Evolutionary conservation across 2,329 filamentous ascomycete genomes (phyloP).

Genomic region (Catunica adiposa): DNA sequence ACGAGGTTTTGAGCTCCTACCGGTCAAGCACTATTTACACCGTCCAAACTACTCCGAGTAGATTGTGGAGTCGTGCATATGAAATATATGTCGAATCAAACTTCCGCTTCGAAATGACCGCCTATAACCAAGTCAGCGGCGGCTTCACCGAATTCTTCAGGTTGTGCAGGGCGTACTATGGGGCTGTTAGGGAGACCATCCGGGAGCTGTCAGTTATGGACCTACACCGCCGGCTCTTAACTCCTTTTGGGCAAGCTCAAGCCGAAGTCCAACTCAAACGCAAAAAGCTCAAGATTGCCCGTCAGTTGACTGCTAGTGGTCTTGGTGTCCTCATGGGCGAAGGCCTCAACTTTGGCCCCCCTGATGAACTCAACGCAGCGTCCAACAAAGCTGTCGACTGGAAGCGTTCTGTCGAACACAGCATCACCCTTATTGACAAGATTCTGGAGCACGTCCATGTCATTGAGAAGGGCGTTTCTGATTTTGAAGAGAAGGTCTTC

Average conservation of each 20-base stretch:
- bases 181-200: conserved; percentile 60
- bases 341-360: conserved; percentile 53
- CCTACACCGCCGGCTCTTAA: conserved; percentile 55
- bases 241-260: conserved; percentile 59
- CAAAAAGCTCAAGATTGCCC: conserved; percentile 50
- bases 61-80: conserved; percentile 54
- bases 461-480: conserved; percentile 42
- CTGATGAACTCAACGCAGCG: conserved; percentile 23
- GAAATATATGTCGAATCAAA: conserved; percentile 52
- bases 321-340: conserved; percentile 79
- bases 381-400: conserved; percentile 31
- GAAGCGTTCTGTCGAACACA: conserved; percentile 62
- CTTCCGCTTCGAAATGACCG: conserved; percentile 24
- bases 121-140: conserved; percentile 6
- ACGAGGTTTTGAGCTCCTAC: conserved; percentile 66
- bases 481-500: conserved; percentile 52
- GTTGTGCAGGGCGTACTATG: conserved; percentile 56
- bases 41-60: conserved; percentile 65
- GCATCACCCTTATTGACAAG: conserved; percentile 71
- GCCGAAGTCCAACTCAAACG: conserved; percentile 63
- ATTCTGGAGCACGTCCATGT: conserved; percentile 57
- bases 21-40: conserved; percentile 68
- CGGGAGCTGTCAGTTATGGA: conserved; percentile 54
- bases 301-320: conserved; percentile 69
- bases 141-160: no score